Evolutionary conservation across 805 yeast genomes (phyloP).

Genomic region (Candida qinlingensis): DNA sequence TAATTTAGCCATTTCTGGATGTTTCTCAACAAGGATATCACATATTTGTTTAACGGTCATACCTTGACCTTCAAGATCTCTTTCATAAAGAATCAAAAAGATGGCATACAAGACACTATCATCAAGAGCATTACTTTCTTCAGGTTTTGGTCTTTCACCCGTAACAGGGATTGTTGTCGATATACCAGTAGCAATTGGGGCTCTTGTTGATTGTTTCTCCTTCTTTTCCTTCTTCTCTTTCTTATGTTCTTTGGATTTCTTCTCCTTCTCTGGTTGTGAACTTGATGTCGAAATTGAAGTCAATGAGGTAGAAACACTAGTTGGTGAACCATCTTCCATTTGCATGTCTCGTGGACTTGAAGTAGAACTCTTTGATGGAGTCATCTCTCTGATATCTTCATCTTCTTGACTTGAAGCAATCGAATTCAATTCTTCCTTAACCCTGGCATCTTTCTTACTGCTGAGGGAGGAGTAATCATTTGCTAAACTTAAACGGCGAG

Average conservation of each 20-base stretch:
- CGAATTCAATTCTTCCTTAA: conserved; percentile 3
- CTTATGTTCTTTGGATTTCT: conserved; percentile 15
- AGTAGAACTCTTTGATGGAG: conserved; percentile 21
- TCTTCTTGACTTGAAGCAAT: conserved; percentile 4
- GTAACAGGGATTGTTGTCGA: conserved; percentile 78
- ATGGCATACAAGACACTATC: conserved; percentile 75
- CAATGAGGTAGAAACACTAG: conserved; percentile 16
- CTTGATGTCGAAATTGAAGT: conserved; percentile 14
- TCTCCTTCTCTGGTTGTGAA: conserved; percentile 1
- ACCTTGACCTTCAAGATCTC: conserved; percentile 65
- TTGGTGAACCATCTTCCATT: conserved; percentile 22
- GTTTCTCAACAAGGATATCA: conserved; percentile 65
- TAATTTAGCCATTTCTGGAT: conserved; percentile 79
- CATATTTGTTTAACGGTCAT: conserved; percentile 90
- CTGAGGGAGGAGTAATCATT: conserved; percentile 10
- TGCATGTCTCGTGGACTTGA: conserved; percentile 21
- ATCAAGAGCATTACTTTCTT: conserved; percentile 59
- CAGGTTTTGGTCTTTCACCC: conserved; percentile 68
- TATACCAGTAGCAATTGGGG: conserved; percentile 54
- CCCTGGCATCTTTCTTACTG: conserved; percentile 2
- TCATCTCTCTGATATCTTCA: conserved; percentile 19
- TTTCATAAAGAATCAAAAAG: conserved; percentile 62
- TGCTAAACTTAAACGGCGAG: conserved; percentile 25
- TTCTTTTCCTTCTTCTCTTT: conserved; percentile 20
- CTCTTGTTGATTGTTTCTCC: conserved; percentile 22